Percentiles rank a stretch among this genome's conserved stretches.
phyloP scores from a whole-genome alignment of 2,329 filamentous ascomycete species.

The Paraphaeosphaeria minitans region DNA sequence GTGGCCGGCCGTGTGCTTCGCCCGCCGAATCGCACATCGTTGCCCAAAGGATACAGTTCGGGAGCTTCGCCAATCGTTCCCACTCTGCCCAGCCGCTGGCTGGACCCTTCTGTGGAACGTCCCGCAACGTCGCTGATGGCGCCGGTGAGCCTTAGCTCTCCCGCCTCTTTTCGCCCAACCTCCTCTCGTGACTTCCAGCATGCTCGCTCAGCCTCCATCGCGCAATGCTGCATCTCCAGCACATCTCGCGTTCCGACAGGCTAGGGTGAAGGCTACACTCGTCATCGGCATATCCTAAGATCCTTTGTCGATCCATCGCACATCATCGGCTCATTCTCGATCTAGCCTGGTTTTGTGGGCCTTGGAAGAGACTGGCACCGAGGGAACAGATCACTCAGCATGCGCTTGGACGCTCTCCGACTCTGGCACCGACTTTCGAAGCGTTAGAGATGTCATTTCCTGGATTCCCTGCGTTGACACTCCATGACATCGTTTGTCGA shows the following conservation, averaged over 20 bases:
- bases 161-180: neutral
- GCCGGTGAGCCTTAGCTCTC: neutral
- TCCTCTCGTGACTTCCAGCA: neutral
- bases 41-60: too few species aligned
- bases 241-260: neutral
- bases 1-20: neutral
- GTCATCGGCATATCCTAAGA: neutral
- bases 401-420: too few species aligned
- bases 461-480: too few species aligned
- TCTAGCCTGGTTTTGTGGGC: too few species aligned
- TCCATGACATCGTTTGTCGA: too few species aligned
- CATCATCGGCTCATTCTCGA: too few species aligned
- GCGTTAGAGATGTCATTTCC: too few species aligned
- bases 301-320: constrained; percentile 4
- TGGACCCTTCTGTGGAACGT: constrained; percentile 6
- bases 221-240: neutral
- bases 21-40: too few species aligned
- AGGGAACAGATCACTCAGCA: too few species aligned
- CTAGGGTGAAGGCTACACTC: neutral
- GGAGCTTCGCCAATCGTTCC: neutral
- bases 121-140: constrained; percentile 2
- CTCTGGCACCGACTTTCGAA: too few species aligned
- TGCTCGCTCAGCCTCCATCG: neutral
- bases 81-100: constrained; percentile 1
- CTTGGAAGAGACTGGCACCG: too few species aligned